phyloP scores from a whole-genome alignment of 352 stramenopile species.

The Salisapilia sapeloensis region DNA sequence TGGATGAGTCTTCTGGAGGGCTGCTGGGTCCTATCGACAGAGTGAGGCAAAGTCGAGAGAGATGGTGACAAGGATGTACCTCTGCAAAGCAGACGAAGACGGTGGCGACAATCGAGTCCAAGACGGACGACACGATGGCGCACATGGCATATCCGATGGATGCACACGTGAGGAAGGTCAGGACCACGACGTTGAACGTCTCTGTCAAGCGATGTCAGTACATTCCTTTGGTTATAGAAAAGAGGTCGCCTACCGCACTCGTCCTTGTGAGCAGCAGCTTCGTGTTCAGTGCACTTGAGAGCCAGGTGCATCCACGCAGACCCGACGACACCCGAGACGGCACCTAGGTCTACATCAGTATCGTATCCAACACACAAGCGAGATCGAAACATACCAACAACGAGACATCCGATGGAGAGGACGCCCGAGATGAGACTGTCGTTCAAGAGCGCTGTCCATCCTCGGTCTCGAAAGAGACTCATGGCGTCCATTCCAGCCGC shows the following conservation, averaged over 20 bases:
- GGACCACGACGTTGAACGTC: slow-evolving; percentile 67
- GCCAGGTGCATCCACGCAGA: slow-evolving; percentile 54
- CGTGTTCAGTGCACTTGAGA: slow-evolving; percentile 39
- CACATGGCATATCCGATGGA: slow-evolving; percentile 77
- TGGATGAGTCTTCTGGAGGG: slow-evolving; percentile 48
- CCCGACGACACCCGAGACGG: slow-evolving; percentile 50
- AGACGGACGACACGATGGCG: slow-evolving; percentile 60
- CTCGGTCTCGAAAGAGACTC: slow-evolving; percentile 61
- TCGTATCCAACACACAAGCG: not conserved
- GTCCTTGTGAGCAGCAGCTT: slow-evolving; percentile 11
- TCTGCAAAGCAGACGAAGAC: slow-evolving; percentile 81
- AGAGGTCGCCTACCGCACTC: slow-evolving; percentile 39
- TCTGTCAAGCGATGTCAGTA: slow-evolving; percentile 16
- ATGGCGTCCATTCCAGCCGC: slow-evolving; percentile 59
- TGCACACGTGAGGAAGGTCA: slow-evolving; percentile 55
- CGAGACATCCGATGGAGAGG: slow-evolving; percentile 47
- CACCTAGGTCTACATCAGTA: slow-evolving; percentile 23
- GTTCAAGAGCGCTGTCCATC: slow-evolving; percentile 64
- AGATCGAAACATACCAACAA: slow-evolving; percentile 52
- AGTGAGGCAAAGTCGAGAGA: slow-evolving; percentile 1
- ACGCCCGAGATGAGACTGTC: slow-evolving; percentile 68
- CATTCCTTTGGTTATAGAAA: no score
- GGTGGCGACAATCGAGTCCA: slow-evolving; percentile 72
- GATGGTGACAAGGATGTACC: slow-evolving; percentile 21
- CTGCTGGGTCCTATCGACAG: slow-evolving; percentile 34